phyloP scores from a whole-genome alignment of 2,329 filamentous ascomycete species.

The Cadophora gregata region DNA sequence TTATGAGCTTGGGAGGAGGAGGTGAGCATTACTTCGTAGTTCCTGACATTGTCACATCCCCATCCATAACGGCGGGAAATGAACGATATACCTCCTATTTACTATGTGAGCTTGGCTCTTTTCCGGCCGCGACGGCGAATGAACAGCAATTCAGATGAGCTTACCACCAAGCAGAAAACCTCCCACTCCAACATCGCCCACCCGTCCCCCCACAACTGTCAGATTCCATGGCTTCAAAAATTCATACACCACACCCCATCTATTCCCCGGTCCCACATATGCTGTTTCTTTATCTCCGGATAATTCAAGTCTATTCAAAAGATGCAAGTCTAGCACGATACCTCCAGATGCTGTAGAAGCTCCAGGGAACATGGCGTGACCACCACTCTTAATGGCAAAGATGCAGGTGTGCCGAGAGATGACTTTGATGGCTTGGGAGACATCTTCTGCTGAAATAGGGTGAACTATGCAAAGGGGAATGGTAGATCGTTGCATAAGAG shows the following conservation, averaged over 20 bases:
- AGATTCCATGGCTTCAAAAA: slow-evolving; percentile 23
- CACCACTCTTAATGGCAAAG: slow-evolving; percentile 59
- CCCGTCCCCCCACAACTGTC: slow-evolving; percentile 29
- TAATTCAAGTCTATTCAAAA: slow-evolving; percentile 32
- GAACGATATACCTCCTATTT: slow-evolving; percentile 29
- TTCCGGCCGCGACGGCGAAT: background rate
- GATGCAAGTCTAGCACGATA: slow-evolving; percentile 43
- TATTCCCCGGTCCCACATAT: slow-evolving; percentile 23
- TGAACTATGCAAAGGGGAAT: slow-evolving; percentile 16
- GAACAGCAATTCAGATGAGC: background rate
- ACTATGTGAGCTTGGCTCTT: background rate
- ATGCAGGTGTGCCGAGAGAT: slow-evolving; percentile 7
- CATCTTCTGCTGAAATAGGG: slow-evolving; percentile 8
- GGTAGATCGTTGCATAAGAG: background rate
- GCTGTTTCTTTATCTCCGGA: slow-evolving; percentile 40
- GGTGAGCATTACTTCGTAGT: slow-evolving; percentile 24
- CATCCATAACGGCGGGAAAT: slow-evolving; percentile 28
- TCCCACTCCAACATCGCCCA: slow-evolving; percentile 28
- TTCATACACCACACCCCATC: slow-evolving; percentile 28
- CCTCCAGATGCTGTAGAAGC: slow-evolving; percentile 56
- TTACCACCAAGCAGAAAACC: slow-evolving; percentile 29
- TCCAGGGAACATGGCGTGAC: slow-evolving; percentile 61
- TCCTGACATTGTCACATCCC: slow-evolving; percentile 31
- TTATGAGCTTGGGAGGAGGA: background rate
- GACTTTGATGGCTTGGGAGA: slow-evolving; percentile 15